Evolutionary conservation across 1,284 basidiomycete species (phyloP), one percentile per base, ranked within the genome.

Genomic region (Athelia psychrophila): DNA sequence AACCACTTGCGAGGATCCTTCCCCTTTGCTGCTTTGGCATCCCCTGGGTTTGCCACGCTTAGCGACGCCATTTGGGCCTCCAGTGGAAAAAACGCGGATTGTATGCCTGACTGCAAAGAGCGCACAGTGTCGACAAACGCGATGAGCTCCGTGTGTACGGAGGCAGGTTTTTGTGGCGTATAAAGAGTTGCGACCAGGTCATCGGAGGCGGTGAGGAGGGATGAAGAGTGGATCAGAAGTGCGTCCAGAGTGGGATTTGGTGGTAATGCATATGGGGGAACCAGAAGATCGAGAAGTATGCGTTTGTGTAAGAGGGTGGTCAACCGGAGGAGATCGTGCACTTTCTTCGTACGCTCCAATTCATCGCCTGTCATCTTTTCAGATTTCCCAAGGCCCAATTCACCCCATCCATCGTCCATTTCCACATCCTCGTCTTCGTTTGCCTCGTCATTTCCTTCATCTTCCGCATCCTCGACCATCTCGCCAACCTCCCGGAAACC

Each of bases 121-220:
- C 66, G 60, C 19, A 77, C 66, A 36, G 71, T 61, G 9, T 60
- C 58, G 46, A 68, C 60, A 48, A 82, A 73, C 0, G 68, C 55
- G 3, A 62, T 55, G 23, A 81, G 54, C 48, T 78, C 73, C 12
- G 60, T 58, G 13, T 59, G 58, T 36, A 88, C 66, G 19, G 70
- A 63, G 3, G 64, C 59, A 0, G 62, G 59, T 51, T 81, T 73
- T 60, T 89, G 87, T 2, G 86, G 84, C 0, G 79, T 58, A 62
- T 89, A 85, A 36, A 87, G 67, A 1, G 82, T 69, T 13, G 83
- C 73, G 23, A 85, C 77, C 46, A 90, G 70, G 42, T 90, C 85
- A 60, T 90, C 88, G 15, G 77, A 75, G 10, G 76, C 67, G 18
- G 75, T 68, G 22, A 83, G 68, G 13, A 89, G 74, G 6, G 69